These are phyloP conservation scores for Nothophaeocryptopus gaeumannii DNA, from an alignment of 2,329 filamentous ascomycete species.

Conservation along the genomic window DNA sequence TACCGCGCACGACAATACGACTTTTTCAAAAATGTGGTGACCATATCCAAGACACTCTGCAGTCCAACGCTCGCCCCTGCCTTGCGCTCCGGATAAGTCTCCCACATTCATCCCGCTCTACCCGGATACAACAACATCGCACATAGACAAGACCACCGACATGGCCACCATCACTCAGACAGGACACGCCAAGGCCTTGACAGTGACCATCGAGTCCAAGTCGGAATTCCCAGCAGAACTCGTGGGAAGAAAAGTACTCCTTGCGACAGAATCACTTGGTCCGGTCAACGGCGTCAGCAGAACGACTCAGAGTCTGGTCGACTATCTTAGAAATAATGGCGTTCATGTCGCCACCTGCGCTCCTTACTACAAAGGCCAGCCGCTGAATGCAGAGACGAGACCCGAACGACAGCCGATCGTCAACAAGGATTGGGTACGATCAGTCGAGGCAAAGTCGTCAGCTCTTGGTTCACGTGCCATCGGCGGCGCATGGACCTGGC, in stretches of 20 bases:
- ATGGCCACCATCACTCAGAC: no score
- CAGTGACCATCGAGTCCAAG: background rate
- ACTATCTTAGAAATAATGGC: slow-evolving; percentile 63
- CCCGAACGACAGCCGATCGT: slow-evolving; percentile 30
- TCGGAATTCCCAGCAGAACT: slow-evolving; percentile 46
- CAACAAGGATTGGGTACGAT: slow-evolving; percentile 35
- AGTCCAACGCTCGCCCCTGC: no score
- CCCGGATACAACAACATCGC: no score
- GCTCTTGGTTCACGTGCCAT: slow-evolving; percentile 34
- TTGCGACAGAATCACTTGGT: slow-evolving; percentile 69
- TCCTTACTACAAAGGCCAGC: slow-evolving; percentile 56
- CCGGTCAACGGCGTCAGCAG: slow-evolving; percentile 72
- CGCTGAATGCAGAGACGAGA: slow-evolving; percentile 38
- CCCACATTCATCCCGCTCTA: no score
- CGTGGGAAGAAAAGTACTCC: slow-evolving; percentile 60
- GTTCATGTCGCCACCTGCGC: slow-evolving; percentile 66
- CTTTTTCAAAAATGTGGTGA: background rate
- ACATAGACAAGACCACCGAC: no score
- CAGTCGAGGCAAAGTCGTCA: slow-evolving; percentile 33
- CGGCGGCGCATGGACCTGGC: slow-evolving; percentile 35
- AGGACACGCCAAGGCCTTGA: no score
- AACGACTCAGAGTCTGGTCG: slow-evolving; percentile 67
- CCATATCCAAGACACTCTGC: no score
- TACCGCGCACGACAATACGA: background rate
- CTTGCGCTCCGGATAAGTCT: no score